Evolutionary conservation across 2,329 filamentous ascomycete species (phyloP), one percentile per base, ranked within the genome.

Genomic region (Cladophialophora bantiana): DNA sequence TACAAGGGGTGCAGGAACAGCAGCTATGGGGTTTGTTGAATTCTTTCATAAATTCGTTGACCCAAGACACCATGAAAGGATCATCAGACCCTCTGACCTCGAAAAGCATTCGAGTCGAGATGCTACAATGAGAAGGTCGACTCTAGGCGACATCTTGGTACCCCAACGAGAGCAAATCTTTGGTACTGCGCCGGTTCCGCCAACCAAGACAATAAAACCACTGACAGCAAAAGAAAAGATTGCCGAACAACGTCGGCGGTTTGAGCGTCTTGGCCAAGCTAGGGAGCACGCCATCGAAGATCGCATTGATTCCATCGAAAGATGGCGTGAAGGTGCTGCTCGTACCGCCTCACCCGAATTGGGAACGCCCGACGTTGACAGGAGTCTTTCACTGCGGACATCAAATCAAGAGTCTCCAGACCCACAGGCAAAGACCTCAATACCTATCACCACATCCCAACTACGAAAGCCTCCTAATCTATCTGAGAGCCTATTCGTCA

Each of bases 1-100:
- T 66, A 55, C 76, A 4, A 64, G 74, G 38, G 59, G 74, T n/a
- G 74, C 73, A 60, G 55, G 72, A 0, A 71, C 75, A 3, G 71
- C 77, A 38, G 66, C 70, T 20, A 59, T 78, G 18, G 56, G 65
- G 7, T 83, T 82, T 61, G 76, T 79, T 62, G 71, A 75, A 1
- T 83, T 78, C 58, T 83, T 83, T 62, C 48, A 71, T 7, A 48
- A 59, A 26, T 54, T 58, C 18, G 52, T 69, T 32, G 36, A 60
- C 26, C 66, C 66, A 3, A 55, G 48, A n/a, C 66, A 68, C 36
- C 20, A 56, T 7, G 31, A 63, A 58, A 48, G 66, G 26, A 62
- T 68, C 26, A 57, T 68, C 26, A 66, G 38, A 59, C 18, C 36
- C 15, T 20, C 48, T 31, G n/a, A 20, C 13, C 56, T 62, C 31